Evolutionary conservation across 805 yeast genomes (phyloP).

Genomic region (Hemisphaericaspora nanyangensis): DNA sequence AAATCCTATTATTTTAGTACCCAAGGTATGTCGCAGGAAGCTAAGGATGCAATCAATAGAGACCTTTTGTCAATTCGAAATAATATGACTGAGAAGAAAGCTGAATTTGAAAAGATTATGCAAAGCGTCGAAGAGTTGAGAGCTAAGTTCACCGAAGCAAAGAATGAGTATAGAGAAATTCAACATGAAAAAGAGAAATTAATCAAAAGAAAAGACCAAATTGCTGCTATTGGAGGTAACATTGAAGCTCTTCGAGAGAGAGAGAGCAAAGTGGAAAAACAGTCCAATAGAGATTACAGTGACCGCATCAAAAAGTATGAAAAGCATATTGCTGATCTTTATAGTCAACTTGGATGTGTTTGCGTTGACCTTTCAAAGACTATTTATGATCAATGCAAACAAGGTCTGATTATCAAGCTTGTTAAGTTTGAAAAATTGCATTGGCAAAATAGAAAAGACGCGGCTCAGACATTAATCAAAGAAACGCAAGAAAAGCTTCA

Average conservation of each 20-base stretch:
- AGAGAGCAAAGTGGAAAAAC: slow-evolving; percentile 29
- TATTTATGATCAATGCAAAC: background rate
- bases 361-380: background rate
- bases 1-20: slow-evolving; percentile 28
- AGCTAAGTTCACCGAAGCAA: slow-evolving; percentile 7
- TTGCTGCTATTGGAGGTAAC: slow-evolving; percentile 18
- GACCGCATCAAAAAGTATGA: slow-evolving; percentile 34
- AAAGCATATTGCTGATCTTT: slow-evolving; percentile 17
- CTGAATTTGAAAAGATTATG: slow-evolving; percentile 6
- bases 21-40: slow-evolving; percentile 28
- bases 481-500: slow-evolving; percentile 15
- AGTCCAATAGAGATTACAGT: slow-evolving; percentile 40
- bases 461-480: slow-evolving; percentile 25
- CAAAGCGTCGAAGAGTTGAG: slow-evolving; percentile 1
- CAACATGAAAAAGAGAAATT: slow-evolving; percentile 12
- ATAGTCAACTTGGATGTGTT: slow-evolving; percentile 6
- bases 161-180: slow-evolving; percentile 8
- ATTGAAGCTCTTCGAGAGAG: slow-evolving; percentile 23
- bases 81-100: slow-evolving; percentile 11
- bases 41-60: slow-evolving; percentile 3
- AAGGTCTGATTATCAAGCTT: background rate
- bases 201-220: slow-evolving; percentile 10
- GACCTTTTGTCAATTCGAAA: background rate
- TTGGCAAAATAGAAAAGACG: slow-evolving; percentile 15
- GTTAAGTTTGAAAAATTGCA: slow-evolving; percentile 5